Conservation (phyloP, 1,139 yeast genomes). For the Pneumocystis canis region DNA sequence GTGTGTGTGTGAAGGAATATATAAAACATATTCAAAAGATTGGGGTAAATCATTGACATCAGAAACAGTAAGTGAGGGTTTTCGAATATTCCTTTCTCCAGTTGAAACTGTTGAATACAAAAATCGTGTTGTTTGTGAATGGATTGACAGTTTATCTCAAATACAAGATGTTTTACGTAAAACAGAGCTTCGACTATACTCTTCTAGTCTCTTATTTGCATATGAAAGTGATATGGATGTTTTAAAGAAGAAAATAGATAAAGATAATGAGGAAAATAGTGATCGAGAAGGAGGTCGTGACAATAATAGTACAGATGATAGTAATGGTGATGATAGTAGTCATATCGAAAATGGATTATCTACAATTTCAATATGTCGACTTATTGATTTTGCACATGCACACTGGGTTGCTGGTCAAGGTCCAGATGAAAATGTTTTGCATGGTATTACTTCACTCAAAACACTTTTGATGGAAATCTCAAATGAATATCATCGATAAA, state of each 20-base stretch:
- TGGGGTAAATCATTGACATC: conserved; percentile 51
- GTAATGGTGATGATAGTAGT: neutral
- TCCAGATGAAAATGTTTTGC: conserved; percentile 52
- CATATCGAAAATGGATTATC: conserved; percentile 23
- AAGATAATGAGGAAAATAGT: conserved; percentile 13
- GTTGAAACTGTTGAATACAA: conserved; percentile 22
- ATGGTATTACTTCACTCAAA: conserved; percentile 28
- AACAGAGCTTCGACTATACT: conserved; percentile 50
- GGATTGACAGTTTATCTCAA: conserved; percentile 44
- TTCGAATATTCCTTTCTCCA: conserved; percentile 37
- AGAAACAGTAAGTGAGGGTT: conserved; percentile 34
- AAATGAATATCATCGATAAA: neutral
- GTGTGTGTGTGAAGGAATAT: conserved; percentile 24
- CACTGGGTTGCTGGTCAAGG: conserved; percentile 48
- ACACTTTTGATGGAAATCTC: neutral
- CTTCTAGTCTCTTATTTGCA: conserved; percentile 60
- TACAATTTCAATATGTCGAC: conserved; percentile 17
- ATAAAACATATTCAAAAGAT: conserved; percentile 43
- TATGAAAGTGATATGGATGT: conserved; percentile 48
- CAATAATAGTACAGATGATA: neutral
- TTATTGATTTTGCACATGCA: conserved; percentile 90
- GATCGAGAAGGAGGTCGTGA: neutral
- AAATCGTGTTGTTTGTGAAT: conserved; percentile 29
- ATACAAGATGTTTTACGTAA: conserved; percentile 49
- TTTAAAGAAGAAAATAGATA: conserved; percentile 21